Conservation (phyloP, 495 filamentous ascomycete species). For the Talaromyces trachyspermus region DNA sequence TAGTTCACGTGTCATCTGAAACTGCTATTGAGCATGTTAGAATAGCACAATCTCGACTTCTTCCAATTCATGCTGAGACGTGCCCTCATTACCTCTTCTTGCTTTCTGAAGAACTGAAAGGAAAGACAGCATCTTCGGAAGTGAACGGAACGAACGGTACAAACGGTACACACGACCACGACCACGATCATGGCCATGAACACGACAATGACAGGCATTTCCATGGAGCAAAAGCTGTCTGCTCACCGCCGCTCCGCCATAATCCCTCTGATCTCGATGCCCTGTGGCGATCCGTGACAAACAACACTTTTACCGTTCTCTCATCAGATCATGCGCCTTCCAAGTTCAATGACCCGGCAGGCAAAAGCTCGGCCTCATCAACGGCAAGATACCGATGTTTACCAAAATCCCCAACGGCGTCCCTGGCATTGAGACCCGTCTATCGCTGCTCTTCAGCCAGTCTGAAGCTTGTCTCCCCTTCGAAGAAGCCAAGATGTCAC, state of each 20-base stretch:
- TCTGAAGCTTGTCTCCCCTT: background rate
- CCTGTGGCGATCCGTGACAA: constrained; percentile 35
- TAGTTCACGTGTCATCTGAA: constrained; percentile 51
- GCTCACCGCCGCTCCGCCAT: constrained; percentile 36
- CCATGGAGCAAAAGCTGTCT: constrained; percentile 45
- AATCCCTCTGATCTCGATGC: constrained; percentile 27
- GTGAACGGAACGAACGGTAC: no score
- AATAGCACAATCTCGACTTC: constrained; percentile 44
- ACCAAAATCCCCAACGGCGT: constrained; percentile 47
- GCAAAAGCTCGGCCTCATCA: constrained; percentile 25
- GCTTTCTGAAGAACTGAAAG: constrained; percentile 40
- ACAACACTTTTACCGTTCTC: constrained; percentile 39
- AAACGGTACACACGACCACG: no score
- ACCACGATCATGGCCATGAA: background rate
- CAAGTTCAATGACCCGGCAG: constrained; percentile 27
- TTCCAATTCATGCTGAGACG: constrained; percentile 56
- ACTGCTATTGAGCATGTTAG: constrained; percentile 45
- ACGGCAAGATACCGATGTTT: constrained; percentile 16
- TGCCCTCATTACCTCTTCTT: constrained; percentile 60
- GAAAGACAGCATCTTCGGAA: no score
- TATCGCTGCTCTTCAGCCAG: constrained; percentile 21
- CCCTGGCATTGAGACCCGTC: constrained; percentile 51
- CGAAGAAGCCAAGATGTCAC: constrained; percentile 29
- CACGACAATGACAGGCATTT: constrained; percentile 19
- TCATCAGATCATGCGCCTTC: constrained; percentile 34